Evolutionary conservation across 192 early-diverging fungal species (phyloP), one percentile per base, ranked within the genome.

Genomic region (Coemansia sp.): DNA sequence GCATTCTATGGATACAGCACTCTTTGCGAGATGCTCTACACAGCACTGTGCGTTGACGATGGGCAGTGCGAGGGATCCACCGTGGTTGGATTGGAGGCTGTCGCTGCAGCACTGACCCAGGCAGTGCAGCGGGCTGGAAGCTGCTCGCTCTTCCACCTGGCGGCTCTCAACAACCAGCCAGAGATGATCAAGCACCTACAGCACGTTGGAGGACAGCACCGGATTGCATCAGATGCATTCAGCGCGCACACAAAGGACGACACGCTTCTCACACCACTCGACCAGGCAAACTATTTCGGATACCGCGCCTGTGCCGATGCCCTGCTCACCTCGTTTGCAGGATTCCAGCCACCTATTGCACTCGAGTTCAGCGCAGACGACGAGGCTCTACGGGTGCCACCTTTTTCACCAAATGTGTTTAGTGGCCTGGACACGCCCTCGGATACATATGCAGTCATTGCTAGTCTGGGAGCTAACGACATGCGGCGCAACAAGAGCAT

Each of bases 251-350:
- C 32, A 4, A 37, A 55, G 27, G 60, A 70, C 41, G 52, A 50
- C 28, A 50, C 62, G 1, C 55, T 47, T 26, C 50, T 77, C 39
- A 61, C 67, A 22, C 53, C 73, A 20, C 50, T 77, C 15, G 73
- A 77, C 35, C 45, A 54, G 10, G 62, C 61, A 25, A 70, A 69
- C 46, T 77, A 65, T 51, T 55, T 70, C 43, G 73, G 73, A 9
- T 65, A 66, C 47, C 58, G 67, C 20, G 55, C 61, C 19, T 70
- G 58, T 11, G 73, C 55, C 11, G 67, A 70, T 34, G 55, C 58
- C 45, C 54, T 77, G 36, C 38, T 66, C 24, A 56, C 48, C 33
- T 53, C 55, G 5, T 65, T 41, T 24, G 47, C 49, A 6, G 11
- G 23, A 11, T 37, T 37, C 17, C 24, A 28, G 14, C 49, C 56